Percentiles rank a stretch among this genome's conserved stretches.
These are phyloP conservation scores for Psidium guajava DNA, from an alignment of 345 rosid species.

Conservation along the genomic window DNA sequence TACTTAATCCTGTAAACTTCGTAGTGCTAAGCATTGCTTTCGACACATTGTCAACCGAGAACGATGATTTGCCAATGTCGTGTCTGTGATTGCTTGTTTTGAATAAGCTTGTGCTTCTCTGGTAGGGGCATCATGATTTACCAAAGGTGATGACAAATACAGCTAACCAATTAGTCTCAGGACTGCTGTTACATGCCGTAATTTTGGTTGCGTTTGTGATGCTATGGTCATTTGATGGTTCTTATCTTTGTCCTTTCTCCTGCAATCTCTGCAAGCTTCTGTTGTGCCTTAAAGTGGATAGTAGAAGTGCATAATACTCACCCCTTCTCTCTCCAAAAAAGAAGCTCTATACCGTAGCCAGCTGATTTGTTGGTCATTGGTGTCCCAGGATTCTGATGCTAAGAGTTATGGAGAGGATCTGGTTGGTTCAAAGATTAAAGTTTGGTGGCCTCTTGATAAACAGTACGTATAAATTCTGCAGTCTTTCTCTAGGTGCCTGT, in stretches of 20 bases:
- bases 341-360: too few relatives aligned
- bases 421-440: constrained; percentile 67
- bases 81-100: background rate
- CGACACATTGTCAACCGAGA: background rate
- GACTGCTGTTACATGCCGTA: background rate
- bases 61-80: background rate
- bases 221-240: background rate
- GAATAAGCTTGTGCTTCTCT: background rate
- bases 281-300: background rate
- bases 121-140: background rate
- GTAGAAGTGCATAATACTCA: background rate
- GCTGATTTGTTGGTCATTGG: background rate
- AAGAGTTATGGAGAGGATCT: constrained; percentile 29
- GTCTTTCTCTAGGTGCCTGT: background rate
- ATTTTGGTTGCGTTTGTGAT: background rate
- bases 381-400: constrained; percentile 42
- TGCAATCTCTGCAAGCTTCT: background rate
- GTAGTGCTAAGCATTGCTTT: background rate
- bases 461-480: constrained; percentile 23
- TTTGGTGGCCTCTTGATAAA: constrained; percentile 88
- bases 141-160: background rate
- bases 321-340: too few relatives aligned
- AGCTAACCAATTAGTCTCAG: background rate
- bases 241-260: background rate
- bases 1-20: background rate